phyloP scores from a whole-genome alignment of 2,329 filamentous ascomycete species.

The Mycogone perniciosa region DNA sequence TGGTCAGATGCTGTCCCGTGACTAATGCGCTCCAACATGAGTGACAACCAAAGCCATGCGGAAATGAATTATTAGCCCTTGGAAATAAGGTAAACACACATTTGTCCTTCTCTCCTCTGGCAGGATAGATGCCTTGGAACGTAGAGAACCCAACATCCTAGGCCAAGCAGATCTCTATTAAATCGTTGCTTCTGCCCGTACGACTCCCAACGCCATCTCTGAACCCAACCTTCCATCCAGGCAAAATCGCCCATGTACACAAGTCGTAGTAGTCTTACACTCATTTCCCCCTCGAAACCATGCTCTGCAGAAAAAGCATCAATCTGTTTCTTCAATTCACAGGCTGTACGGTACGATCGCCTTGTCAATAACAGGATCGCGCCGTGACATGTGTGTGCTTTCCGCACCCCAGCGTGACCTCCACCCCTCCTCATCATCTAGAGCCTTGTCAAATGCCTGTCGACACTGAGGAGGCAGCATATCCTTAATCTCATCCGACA shows the following conservation, averaged over 20 bases:
- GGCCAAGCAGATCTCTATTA: no score
- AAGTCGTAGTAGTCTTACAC: slow-evolving; percentile 3
- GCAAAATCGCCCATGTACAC: not conserved
- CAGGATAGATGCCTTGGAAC: no score
- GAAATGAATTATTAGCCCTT: no score
- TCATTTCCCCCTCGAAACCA: not conserved
- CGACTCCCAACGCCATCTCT: slow-evolving; percentile 11
- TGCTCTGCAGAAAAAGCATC: no score
- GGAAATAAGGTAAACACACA: no score
- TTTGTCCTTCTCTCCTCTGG: no score
- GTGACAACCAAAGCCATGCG: no score
- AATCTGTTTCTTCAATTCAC: slow-evolving; percentile 29
- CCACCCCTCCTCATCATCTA: slow-evolving; percentile 62
- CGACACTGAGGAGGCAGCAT: slow-evolving; percentile 66
- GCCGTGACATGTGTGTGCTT: slow-evolving; percentile 45
- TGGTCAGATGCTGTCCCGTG: no score
- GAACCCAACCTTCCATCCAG: slow-evolving; percentile 1
- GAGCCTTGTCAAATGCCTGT: slow-evolving; percentile 62
- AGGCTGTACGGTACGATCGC: slow-evolving; percentile 52
- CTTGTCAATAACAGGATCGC: slow-evolving; percentile 55
- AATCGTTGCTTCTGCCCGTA: no score
- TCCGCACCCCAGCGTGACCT: slow-evolving; percentile 70
- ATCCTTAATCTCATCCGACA: slow-evolving; percentile 59
- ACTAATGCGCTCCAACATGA: no score
- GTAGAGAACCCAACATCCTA: no score